phyloP scores from a whole-genome alignment of 352 stramenopile species.

The Phytophthora nicotianae region DNA sequence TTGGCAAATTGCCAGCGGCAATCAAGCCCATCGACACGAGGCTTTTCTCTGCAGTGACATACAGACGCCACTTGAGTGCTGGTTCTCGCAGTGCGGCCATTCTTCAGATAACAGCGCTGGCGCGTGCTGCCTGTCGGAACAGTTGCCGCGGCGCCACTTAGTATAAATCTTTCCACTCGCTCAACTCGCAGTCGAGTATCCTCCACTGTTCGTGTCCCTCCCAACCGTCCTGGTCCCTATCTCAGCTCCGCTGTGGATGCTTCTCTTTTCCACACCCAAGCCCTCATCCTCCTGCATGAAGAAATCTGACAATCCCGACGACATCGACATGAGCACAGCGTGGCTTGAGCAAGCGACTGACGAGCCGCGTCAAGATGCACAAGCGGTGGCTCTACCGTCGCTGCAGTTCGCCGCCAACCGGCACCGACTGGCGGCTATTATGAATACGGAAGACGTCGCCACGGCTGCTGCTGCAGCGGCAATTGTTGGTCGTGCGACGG shows the following conservation, averaged over 20 bases:
- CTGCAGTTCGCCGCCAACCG: slow-evolving; percentile 25
- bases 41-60: slow-evolving; percentile 27
- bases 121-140: slow-evolving; percentile 11
- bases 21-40: slow-evolving; percentile 7
- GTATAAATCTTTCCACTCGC: slow-evolving; percentile 25
- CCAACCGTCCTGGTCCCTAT: slow-evolving; percentile 30
- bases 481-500: slow-evolving; percentile 12
- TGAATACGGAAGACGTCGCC: slow-evolving; percentile 32
- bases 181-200: slow-evolving; percentile 24
- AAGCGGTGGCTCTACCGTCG: slow-evolving; percentile 7
- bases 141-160: slow-evolving; percentile 9
- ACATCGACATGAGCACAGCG: slow-evolving; percentile 32
- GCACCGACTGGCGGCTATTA: slow-evolving; percentile 34
- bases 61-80: slow-evolving; percentile 34
- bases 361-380: slow-evolving; percentile 12
- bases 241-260: slow-evolving; percentile 36
- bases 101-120: slow-evolving; percentile 33
- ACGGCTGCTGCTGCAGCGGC: slow-evolving; percentile 9
- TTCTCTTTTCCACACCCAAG: slow-evolving; percentile 24
- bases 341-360: slow-evolving; percentile 20
- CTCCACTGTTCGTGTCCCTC: slow-evolving; percentile 4
- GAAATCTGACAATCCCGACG: slow-evolving; percentile 25
- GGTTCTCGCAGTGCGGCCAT: slow-evolving; percentile 14
- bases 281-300: slow-evolving; percentile 37
- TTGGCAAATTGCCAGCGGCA: slow-evolving; percentile 16